Percentiles rank a stretch among this genome's conserved stretches.
Evolutionary conservation across 2,329 filamentous ascomycete genomes (phyloP).

Genomic region (Cordyceps militaris): DNA sequence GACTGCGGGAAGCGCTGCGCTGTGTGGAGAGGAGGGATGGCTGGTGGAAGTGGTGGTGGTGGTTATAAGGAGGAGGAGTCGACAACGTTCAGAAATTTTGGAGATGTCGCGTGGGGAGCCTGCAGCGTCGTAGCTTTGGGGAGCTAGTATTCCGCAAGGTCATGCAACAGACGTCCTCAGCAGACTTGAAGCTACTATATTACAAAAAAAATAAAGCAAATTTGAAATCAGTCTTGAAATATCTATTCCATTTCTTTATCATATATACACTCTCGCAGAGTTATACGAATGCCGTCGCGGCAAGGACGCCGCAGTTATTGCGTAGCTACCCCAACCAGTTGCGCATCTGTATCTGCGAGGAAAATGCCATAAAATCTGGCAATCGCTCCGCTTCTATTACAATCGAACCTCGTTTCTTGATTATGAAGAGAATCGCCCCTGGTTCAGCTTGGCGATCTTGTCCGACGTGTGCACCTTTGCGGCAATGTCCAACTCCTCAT

Average conservation of each 20-base stretch:
- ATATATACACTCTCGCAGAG: slow-evolving; percentile 29
- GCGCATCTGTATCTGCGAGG: slow-evolving; percentile 5
- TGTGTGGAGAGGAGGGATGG: slow-evolving; percentile 19
- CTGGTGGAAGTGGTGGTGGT: slow-evolving; percentile 16
- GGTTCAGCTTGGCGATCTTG: slow-evolving; percentile 33
- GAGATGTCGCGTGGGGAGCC: slow-evolving; percentile 21
- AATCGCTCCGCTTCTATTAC: slow-evolving; percentile 3
- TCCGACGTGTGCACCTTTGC: slow-evolving; percentile 34
- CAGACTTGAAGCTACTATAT: background rate
- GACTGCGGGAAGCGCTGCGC: background rate
- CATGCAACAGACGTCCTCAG: background rate
- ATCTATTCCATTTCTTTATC: slow-evolving; percentile 23
- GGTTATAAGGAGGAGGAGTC: background rate
- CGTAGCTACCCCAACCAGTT: background rate
- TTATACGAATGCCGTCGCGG: slow-evolving; percentile 18
- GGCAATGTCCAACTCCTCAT: slow-evolving; percentile 31
- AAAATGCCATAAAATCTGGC: slow-evolving; percentile 4
- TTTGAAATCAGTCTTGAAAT: slow-evolving; percentile 2
- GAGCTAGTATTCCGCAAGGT: background rate
- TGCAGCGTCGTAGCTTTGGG: background rate
- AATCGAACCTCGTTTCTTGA: background rate
- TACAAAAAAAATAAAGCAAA: background rate
- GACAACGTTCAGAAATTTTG: slow-evolving; percentile 11
- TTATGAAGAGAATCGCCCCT: slow-evolving; percentile 27
- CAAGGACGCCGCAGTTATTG: background rate